phyloP scores from a whole-genome alignment of 768 basidiomycete species.

The Terana coerulea region DNA sequence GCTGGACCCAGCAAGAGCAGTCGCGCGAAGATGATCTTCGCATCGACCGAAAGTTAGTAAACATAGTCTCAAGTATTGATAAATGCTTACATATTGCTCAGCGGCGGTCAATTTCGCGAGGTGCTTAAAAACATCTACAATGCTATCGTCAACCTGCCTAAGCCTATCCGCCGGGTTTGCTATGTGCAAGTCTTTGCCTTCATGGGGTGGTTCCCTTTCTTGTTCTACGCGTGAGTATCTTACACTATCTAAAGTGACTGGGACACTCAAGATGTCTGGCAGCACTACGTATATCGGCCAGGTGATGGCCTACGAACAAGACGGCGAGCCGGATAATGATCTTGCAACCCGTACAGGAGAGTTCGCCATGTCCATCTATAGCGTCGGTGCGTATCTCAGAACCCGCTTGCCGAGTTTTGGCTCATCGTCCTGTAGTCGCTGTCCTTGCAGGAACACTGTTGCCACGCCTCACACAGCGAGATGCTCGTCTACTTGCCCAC shows the following conservation, averaged over 20 bases:
- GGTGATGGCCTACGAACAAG: constrained; percentile 81
- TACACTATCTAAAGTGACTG: background rate
- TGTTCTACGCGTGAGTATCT: constrained; percentile 76
- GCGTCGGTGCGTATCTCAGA: constrained; percentile 63
- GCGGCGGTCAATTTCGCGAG: constrained; percentile 56
- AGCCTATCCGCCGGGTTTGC: constrained; percentile 84
- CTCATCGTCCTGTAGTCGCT: constrained; percentile 56
- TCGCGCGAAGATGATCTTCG: constrained; percentile 43
- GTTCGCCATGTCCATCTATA: constrained; percentile 87
- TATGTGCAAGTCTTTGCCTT: constrained; percentile 93
- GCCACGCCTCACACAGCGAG: constrained; percentile 78
- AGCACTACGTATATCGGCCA: constrained; percentile 94
- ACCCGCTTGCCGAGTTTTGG: background rate
- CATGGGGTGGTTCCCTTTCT: constrained; percentile 98
- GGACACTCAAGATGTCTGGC: constrained; percentile 3
- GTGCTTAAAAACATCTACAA: constrained; percentile 74
- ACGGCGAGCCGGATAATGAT: constrained; percentile 74
- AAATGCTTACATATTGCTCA: background rate
- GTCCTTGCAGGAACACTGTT: constrained; percentile 78
- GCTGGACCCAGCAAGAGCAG: constrained; percentile 79
- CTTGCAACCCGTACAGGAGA: constrained; percentile 83
- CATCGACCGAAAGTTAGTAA: constrained; percentile 30
- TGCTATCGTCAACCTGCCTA: constrained; percentile 73
- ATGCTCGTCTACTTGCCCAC: constrained; percentile 72
- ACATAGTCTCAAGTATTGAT: background rate